A percentile compares a stretch with the other conserved stretches of the same genome.
Evolutionary conservation across 2,329 filamentous ascomycete genomes (phyloP).

Genomic region (Fusarium sp.): DNA sequence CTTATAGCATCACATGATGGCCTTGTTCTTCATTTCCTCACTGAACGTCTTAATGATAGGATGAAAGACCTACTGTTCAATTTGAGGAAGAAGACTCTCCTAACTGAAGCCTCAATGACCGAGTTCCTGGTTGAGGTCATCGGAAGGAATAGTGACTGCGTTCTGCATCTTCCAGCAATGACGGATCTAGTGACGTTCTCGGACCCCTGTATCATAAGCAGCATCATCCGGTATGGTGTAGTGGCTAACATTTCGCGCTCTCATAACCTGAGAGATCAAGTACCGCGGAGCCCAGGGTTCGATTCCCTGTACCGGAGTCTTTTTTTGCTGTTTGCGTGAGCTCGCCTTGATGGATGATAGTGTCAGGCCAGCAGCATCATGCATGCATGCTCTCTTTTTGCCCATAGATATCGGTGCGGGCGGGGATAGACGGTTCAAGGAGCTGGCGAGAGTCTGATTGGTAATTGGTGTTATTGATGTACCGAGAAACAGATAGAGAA

Average conservation of each 20-base stretch:
- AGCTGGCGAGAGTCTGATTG: not conserved
- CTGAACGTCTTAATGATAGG: not conserved
- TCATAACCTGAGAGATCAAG: conserved; percentile 38
- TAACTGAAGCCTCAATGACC: not conserved
- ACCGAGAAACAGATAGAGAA: not conserved
- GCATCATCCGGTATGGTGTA: conserved; percentile 44
- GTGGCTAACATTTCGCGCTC: conserved; percentile 47
- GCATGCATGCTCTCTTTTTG: too few species aligned
- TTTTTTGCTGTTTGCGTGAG: not conserved
- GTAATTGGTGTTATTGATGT: not conserved
- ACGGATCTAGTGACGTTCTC: not conserved
- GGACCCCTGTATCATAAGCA: not conserved
- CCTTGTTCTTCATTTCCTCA: not conserved
- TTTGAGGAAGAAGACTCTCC: not conserved
- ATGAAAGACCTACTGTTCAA: not conserved
- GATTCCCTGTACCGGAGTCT: conserved; percentile 26
- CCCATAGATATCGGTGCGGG: not conserved
- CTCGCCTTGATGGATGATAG: not conserved
- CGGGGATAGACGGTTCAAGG: not conserved
- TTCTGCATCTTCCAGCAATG: not conserved
- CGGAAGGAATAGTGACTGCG: not conserved
- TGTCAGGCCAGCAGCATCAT: too few species aligned
- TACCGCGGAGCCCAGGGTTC: conserved; percentile 27
- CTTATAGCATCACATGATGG: not conserved
- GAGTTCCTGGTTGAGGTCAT: not conserved